Base-by-base conservation (phyloP, 306 rosid species). In the Castanospermum australe region DNA sequence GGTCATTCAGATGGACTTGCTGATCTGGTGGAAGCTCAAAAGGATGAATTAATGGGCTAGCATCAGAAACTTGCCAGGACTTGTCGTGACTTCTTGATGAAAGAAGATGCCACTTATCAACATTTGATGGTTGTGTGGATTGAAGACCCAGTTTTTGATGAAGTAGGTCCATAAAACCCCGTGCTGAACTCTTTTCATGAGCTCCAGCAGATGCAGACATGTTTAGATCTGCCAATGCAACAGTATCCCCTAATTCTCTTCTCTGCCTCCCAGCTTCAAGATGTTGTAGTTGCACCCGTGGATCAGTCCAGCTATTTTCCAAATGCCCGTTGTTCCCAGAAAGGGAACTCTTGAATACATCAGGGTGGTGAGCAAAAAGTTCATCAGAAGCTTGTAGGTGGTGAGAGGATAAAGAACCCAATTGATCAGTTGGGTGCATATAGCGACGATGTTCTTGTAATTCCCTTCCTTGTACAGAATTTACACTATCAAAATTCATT, bases 21-120 rank as follows among this genome's bases (percentile, higher is more conserved):
- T 86, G 89, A 73, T 88, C 94, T n/a, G 67, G 83, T 5, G 77
- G 86, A 69, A 69, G 81, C 81, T 83, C 89, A 76, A 83, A 88
- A 47, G 87, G 89, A 83, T 77, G 86, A 59, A 80, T 76, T 59
- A 62, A 57, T 41, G 88, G 78, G 39, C 81, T 76, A 71, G 87
- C 78, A 33, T 81, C 92, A 4, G 89, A 82, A 35, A 35, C 77
- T 66, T 67, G 86, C 84, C 84, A 84, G 61, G 84, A 71, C 48
- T 73, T 80, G 73, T 84, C 92, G 57, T 77, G 81, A 78, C 73
- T 81, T 64, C 88, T 75, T 51, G 90, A 84, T 32, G 88, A 81
- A 57, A 90, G 82, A 52, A 87, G 80, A 81, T 82, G 85, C 86
- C 83, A 83, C 70, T 80, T 79, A 80, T 84, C 94, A 79, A 79